A percentile compares a stretch with the other conserved stretches of the same genome.
These are phyloP conservation scores for Penicillium steckii DNA, from an alignment of 495 filamentous ascomycete genomes.

Conservation along the genomic window DNA sequence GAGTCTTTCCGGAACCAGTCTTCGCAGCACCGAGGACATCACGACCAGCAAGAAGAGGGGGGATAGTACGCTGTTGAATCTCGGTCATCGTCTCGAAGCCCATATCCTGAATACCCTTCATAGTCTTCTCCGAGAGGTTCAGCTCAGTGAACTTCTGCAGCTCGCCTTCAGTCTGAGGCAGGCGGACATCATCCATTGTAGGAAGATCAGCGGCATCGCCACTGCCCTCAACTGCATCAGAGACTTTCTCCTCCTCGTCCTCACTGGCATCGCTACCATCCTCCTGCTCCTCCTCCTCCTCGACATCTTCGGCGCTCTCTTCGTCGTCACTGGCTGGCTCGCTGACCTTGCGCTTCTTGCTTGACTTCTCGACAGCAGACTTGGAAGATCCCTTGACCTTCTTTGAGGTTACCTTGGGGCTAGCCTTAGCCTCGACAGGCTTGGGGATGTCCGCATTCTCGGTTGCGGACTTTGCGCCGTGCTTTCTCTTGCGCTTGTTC, in stretches of 20 bases:
- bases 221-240: slow-evolving; percentile 24
- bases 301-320: slow-evolving; percentile 23
- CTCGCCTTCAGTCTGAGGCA: slow-evolving; percentile 54
- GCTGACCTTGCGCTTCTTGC: slow-evolving; percentile 40
- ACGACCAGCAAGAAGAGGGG: slow-evolving; percentile 81
- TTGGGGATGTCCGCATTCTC: slow-evolving; percentile 29
- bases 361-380: slow-evolving; percentile 22
- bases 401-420: slow-evolving; percentile 20
- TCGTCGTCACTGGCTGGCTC: slow-evolving; percentile 33
- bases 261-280: slow-evolving; percentile 22
- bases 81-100: slow-evolving; percentile 94
- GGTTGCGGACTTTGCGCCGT: slow-evolving; percentile 29
- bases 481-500: slow-evolving; percentile 70
- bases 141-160: slow-evolving; percentile 73
- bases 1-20: slow-evolving; percentile 93
- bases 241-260: slow-evolving; percentile 24
- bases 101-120: slow-evolving; percentile 87
- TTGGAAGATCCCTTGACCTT: slow-evolving; percentile 22
- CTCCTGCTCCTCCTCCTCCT: slow-evolving; percentile 17
- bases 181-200: slow-evolving; percentile 46
- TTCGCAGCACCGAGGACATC: slow-evolving; percentile 97
- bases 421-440: slow-evolving; percentile 23
- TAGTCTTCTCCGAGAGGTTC: slow-evolving; percentile 81
- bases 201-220: slow-evolving; percentile 46
- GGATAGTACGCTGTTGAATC: slow-evolving; percentile 86